phyloP scores from a whole-genome alignment of 331 rosid species.

The Prunus yedoensis region DNA sequence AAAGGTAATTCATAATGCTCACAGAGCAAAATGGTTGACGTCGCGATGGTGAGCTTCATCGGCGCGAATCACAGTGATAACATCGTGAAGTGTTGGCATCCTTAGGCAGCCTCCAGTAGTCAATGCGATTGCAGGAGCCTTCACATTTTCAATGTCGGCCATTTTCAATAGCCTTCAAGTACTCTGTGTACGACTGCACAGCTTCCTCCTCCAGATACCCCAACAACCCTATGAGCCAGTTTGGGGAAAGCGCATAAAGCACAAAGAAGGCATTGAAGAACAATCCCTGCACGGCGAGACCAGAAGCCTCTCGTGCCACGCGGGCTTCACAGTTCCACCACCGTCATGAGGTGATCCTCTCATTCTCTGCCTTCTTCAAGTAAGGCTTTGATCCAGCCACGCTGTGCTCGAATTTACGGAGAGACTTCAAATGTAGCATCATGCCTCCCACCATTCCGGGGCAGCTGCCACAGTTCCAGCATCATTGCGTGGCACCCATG shows the following conservation, averaged over 20 bases:
- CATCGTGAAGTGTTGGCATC: conserved; percentile 78
- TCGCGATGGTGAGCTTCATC: conserved; percentile 97
- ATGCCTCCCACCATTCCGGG: conserved; percentile 95
- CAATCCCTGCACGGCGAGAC: conserved; percentile 69
- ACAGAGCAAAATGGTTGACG: conserved; percentile 96
- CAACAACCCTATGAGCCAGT: conserved; percentile 64
- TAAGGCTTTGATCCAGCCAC: conserved; percentile 86
- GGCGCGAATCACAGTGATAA: conserved; percentile 77
- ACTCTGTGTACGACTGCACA: conserved; percentile 57
- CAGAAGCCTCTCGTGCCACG: too few species aligned
- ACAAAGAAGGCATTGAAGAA: conserved; percentile 67
- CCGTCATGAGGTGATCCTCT: conserved; percentile 95
- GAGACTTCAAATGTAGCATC: conserved; percentile 67
- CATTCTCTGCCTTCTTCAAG: conserved; percentile 94
- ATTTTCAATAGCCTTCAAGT: conserved; percentile 49
- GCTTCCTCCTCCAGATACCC: conserved; percentile 88
- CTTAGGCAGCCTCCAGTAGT: conserved; percentile 89
- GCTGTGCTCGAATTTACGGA: conserved; percentile 64
- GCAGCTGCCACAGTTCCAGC: conserved; percentile 86
- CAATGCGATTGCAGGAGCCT: conserved; percentile 97
- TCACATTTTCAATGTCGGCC: conserved; percentile 71
- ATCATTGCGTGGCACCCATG: conserved; percentile 92
- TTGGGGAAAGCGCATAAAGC: conserved; percentile 54
- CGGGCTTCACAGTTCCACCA: conserved; percentile 77
- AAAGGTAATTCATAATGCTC: conserved; percentile 27